Conservation (phyloP, 768 basidiomycete genomes). For the Phlegmacium glaucopus region DNA sequence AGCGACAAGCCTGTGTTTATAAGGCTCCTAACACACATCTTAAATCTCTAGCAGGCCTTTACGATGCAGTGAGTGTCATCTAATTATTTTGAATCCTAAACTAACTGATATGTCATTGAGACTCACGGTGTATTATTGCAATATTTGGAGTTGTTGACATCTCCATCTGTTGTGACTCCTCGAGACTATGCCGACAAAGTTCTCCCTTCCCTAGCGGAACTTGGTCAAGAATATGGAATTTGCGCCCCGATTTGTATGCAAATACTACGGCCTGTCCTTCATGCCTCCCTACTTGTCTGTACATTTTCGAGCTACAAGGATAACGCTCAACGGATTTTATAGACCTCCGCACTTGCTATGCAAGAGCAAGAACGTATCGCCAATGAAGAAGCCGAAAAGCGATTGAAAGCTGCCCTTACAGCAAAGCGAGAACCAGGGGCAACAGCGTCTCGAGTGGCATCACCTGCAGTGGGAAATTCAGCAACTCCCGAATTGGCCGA, state of each 20-base stretch:
- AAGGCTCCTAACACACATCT: conserved; percentile 71
- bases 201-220: conserved; percentile 70
- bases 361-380: conserved; percentile 68
- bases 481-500: conserved; percentile 24
- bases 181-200: conserved; percentile 73
- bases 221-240: conserved; percentile 76
- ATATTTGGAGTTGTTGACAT: conserved; percentile 84
- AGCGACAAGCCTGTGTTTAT: conserved; percentile 82
- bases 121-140: conserved; percentile 90
- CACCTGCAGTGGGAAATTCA: conserved; percentile 43
- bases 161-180: conserved; percentile 60
- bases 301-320: conserved; percentile 5
- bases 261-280: conserved; percentile 80
- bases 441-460: conserved; percentile 57
- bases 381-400: conserved; percentile 75
- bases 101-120: conserved; percentile 36
- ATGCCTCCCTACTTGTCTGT: conserved; percentile 57
- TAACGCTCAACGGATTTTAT: conserved; percentile 8
- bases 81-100: conserved; percentile 8
- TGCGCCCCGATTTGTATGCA: conserved; percentile 91
- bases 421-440: conserved; percentile 71
- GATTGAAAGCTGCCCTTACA: conserved; percentile 74
- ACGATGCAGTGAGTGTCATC: conserved; percentile 72
- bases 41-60: conserved; percentile 83
- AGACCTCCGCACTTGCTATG: conserved; percentile 61